Evolutionary conservation across 164 flowering plant genomes (phyloP).

Genomic region (Vitis riparia): DNA sequence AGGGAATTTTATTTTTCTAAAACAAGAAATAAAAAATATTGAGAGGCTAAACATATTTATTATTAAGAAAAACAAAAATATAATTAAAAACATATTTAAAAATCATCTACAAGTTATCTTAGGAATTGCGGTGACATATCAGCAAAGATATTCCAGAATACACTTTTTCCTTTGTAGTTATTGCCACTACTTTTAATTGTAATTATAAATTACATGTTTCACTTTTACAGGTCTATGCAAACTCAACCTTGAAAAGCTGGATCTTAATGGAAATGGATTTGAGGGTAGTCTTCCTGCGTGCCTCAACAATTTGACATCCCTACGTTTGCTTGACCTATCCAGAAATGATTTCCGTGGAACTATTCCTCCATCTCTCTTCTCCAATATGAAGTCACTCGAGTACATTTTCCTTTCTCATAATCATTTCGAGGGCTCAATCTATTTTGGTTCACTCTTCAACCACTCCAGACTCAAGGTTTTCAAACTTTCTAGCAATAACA

Average conservation of each 20-base stretch:
- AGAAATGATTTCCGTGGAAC: background rate
- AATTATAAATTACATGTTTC: background rate
- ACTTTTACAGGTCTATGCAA: constrained; percentile 4
- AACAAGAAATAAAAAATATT: no score
- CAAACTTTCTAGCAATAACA: background rate
- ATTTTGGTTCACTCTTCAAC: constrained; percentile 1
- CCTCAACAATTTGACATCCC: constrained; percentile 7
- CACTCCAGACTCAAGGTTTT: constrained; percentile 2
- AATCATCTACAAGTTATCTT: no score
- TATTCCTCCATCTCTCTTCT: background rate
- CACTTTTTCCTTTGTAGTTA: no score
- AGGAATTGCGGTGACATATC: no score
- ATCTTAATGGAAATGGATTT: background rate
- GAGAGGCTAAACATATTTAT: no score
- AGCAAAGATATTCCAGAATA: no score
- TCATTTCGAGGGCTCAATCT: background rate
- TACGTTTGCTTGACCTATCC: constrained; percentile 1
- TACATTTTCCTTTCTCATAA: background rate
- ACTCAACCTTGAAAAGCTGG: background rate
- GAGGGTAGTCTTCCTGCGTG: constrained; percentile 1
- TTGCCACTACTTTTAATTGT: no score
- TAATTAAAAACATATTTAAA: no score
- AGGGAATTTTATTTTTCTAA: no score
- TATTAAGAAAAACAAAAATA: no score
- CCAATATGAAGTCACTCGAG: background rate